phyloP scores from a whole-genome alignment of 495 filamentous ascomycete species.

The Penicillium diatomitis region DNA sequence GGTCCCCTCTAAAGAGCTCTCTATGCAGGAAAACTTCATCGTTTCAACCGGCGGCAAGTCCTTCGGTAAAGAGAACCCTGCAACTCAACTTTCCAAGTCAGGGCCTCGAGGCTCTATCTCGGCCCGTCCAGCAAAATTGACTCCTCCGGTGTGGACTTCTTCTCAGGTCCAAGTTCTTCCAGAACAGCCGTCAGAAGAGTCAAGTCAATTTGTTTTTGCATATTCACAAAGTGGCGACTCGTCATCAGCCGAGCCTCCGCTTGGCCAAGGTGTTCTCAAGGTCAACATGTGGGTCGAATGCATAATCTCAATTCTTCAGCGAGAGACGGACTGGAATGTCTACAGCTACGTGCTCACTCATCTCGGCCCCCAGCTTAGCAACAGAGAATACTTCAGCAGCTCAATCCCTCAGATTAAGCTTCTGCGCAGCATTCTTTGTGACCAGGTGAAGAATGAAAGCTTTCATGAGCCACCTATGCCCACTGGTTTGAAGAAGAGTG shows the following conservation, averaged over 20 bases:
- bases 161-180: slow-evolving; percentile 41
- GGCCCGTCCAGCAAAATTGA: slow-evolving; percentile 33
- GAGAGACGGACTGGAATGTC: slow-evolving; percentile 83
- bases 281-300: slow-evolving; percentile 69
- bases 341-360: slow-evolving; percentile 87
- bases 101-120: slow-evolving; percentile 22
- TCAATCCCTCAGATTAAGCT: slow-evolving; percentile 64
- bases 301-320: slow-evolving; percentile 61
- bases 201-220: slow-evolving; percentile 38
- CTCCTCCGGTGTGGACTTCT: slow-evolving; percentile 49
- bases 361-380: slow-evolving; percentile 78
- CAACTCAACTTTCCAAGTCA: slow-evolving; percentile 18
- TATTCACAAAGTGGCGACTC: slow-evolving; percentile 16
- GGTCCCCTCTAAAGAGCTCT: slow-evolving; percentile 15
- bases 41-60: slow-evolving; percentile 11
- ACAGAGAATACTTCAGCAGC: slow-evolving; percentile 72
- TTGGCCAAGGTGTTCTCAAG: slow-evolving; percentile 40
- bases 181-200: slow-evolving; percentile 37
- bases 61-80: slow-evolving; percentile 15
- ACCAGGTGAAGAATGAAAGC: slow-evolving; percentile 63
- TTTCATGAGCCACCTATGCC: slow-evolving; percentile 66
- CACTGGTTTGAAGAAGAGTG: slow-evolving; percentile 73
- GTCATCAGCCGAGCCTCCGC: slow-evolving; percentile 15
- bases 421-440: slow-evolving; percentile 68
- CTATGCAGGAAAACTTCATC: slow-evolving; percentile 18